Evolutionary conservation across 345 rosid species (phyloP), one percentile per base, ranked within the genome.

Genomic region (Kernera saxatilis): DNA sequence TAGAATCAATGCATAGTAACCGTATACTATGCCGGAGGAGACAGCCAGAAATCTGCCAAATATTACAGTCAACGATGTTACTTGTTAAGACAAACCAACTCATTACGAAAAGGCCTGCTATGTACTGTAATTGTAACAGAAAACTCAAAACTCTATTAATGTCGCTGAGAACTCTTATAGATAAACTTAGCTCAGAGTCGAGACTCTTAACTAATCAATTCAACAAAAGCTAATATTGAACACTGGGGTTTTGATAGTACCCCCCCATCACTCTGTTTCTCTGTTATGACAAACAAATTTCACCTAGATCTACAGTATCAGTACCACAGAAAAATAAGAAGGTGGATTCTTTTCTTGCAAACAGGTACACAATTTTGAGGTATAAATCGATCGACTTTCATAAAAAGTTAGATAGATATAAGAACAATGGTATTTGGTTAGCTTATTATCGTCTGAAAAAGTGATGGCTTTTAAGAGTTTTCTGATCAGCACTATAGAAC

Each of bases 1-100:
- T 73, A 94, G 78, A 60, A 94, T 80, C 87, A 92, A 66, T 1
- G 88, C 91, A 62, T 94, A 94, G 80, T 89, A 94, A 27, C 92
- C 88, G 18, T 94, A 94, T 17, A 94, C 75, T 17, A 94, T 86
- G 50, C 84, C 96, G 0, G 99, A 81, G 8, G 99, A 89, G 50
- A 91, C 41, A 40, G 69, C 73, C 72, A 94, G 80, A 82, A 88
- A 94, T 22, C 99, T 94, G 87, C 54, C 77, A 72, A 30, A n/a
- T 26, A 45, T 55, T 12, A 72, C 5, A 23, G 37, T 18, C 36
- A 62, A 45, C 0, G 0, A 57, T 49, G 23, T 15, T 10, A 49
- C 61, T 63, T 5, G 62, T 15, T 23, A 26, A 61, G 19, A 18
- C 2, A 21, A 51, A 43, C 5, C 8, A 41, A 41, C 53, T 48